Evolutionary conservation across 2,329 filamentous ascomycete species (phyloP).

Genomic region (Exophiala phaeomuriformis): DNA sequence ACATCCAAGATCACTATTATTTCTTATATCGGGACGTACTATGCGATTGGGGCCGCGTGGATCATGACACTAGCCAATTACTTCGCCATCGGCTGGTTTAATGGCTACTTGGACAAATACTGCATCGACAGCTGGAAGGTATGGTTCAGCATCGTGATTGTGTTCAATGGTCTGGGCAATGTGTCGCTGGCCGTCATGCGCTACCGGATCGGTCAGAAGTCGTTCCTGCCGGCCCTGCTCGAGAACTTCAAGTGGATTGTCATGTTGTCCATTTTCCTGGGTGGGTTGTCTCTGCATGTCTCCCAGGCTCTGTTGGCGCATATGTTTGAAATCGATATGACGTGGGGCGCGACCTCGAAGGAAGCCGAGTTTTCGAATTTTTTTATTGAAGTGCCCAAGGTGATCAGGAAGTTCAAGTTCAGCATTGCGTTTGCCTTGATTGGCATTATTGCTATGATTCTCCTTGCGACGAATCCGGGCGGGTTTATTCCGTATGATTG

Average conservation of each 20-base stretch:
- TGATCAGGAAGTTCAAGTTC: conserved; percentile 70
- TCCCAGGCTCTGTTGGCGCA: conserved; percentile 71
- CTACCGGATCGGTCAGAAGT: conserved; percentile 52
- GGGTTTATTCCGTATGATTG: conserved; percentile 43
- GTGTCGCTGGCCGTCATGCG: conserved; percentile 55
- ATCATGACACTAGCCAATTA: conserved; percentile 62
- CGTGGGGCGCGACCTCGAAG: conserved; percentile 80
- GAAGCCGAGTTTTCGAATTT: conserved; percentile 66
- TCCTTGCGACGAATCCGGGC: conserved; percentile 35
- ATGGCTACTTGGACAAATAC: conserved; percentile 58
- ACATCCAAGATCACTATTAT: conserved; percentile 64
- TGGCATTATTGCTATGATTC: conserved; percentile 44
- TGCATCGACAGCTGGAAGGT: conserved; percentile 62
- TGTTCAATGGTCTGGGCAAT: conserved; percentile 60
- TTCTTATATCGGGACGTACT: conserved; percentile 64
- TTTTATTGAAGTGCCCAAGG: conserved; percentile 74
- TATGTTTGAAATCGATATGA: conserved; percentile 77
- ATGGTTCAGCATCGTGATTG: conserved; percentile 55
- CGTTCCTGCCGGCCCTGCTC: conserved; percentile 44
- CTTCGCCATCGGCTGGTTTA: conserved; percentile 64
- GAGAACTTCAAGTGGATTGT: conserved; percentile 59
- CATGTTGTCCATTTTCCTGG: conserved; percentile 67
- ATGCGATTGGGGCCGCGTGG: conserved; percentile 61
- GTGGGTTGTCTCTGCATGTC: conserved; percentile 72
- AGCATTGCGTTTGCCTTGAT: conserved; percentile 40